Percentiles rank a stretch among this genome's conserved stretches.
Evolutionary conservation across 1,139 yeast species (phyloP).

Genomic region (Pichia sp.): DNA sequence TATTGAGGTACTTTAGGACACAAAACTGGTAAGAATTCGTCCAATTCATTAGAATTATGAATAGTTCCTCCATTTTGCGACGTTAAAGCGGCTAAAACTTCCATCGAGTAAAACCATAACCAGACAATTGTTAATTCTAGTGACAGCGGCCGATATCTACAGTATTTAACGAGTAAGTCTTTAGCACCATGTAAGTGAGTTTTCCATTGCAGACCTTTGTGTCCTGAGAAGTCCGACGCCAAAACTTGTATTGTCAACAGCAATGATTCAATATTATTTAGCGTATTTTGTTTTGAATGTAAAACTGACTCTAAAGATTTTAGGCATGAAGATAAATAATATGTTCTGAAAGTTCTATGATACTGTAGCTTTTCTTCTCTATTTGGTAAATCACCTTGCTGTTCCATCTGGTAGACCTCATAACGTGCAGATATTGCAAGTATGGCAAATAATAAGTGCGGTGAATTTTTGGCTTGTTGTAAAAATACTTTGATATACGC

Average conservation of each 20-base stretch:
- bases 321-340: constrained; percentile 45
- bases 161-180: constrained; percentile 44
- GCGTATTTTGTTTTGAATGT: constrained; percentile 30
- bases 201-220: constrained; percentile 53
- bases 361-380: constrained; percentile 17
- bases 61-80: constrained; percentile 50
- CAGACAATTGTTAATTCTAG: constrained; percentile 42
- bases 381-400: constrained; percentile 7
- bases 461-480: constrained; percentile 41
- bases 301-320: constrained; percentile 36
- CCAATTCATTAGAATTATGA: constrained; percentile 40
- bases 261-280: constrained; percentile 49
- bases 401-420: constrained; percentile 29
- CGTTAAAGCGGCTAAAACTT: constrained; percentile 49
- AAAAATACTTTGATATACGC: constrained; percentile 39
- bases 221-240: constrained; percentile 48
- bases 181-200: constrained; percentile 60
- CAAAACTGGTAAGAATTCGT: constrained; percentile 30
- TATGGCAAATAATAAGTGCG: constrained; percentile 50
- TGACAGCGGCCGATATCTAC: constrained; percentile 27
- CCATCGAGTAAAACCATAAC: constrained; percentile 55
- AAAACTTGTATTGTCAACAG: constrained; percentile 49
- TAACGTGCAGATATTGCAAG: constrained; percentile 51
- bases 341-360: constrained; percentile 41
- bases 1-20: constrained; percentile 9